Conservation (phyloP, 1,284 basidiomycete genomes). For the Apiotrichum laibachii region DNA sequence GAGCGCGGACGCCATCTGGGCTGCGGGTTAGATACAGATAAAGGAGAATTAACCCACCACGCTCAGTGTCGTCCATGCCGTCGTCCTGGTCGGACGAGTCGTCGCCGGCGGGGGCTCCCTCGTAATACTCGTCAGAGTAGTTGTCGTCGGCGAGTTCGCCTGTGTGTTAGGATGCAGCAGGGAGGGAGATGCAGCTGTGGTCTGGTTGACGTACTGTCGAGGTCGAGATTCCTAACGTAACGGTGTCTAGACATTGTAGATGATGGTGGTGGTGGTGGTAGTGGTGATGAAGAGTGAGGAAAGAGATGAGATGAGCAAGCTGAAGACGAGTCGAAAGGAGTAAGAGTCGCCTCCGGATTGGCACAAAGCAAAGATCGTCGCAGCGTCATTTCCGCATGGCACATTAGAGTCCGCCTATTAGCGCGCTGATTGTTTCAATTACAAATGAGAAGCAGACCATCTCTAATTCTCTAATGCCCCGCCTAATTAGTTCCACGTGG, state of each 20-base stretch:
- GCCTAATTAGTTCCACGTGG: no score
- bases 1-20: conserved; percentile 67
- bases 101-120: conserved; percentile 49
- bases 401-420: no score
- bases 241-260: conserved; percentile 73
- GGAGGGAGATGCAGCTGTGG: not conserved
- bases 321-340: no score
- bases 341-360: no score
- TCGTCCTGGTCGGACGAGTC: conserved; percentile 42
- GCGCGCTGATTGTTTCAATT: no score
- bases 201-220: conserved; percentile 62
- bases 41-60: conserved; percentile 56
- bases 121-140: conserved; percentile 29
- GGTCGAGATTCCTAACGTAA: conserved; percentile 81
- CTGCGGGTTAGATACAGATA: conserved; percentile 55
- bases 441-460: no score
- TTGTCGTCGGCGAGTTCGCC: conserved; percentile 27
- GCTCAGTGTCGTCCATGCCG: conserved; percentile 40
- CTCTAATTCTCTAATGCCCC: no score
- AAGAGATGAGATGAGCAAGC: no score
- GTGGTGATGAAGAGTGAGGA: not conserved
- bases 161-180: no score
- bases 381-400: no score
- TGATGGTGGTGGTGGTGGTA: not conserved
- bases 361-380: no score